Conservation (phyloP, 345 rosid species). For the Bruguiera sexangula region DNA sequence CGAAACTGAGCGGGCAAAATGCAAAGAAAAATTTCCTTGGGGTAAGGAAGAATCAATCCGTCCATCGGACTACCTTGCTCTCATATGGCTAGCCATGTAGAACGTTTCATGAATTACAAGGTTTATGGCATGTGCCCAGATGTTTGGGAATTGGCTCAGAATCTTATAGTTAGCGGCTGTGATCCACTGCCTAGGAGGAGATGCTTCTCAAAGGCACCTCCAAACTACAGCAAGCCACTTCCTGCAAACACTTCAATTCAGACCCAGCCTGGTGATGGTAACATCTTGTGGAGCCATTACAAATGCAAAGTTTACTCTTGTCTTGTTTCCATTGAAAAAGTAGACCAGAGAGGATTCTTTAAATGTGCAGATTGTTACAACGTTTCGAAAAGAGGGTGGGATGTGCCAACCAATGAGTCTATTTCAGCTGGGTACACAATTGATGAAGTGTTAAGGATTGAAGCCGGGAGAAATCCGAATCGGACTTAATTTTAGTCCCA, state of each 20-base stretch:
- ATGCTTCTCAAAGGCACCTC: conserved; percentile 47
- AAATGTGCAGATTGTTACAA: conserved; percentile 53
- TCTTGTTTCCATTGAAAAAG: conserved; percentile 36
- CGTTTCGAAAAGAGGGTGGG: conserved; percentile 47
- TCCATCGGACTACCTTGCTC: conserved; percentile 41
- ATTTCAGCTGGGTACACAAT: conserved; percentile 49
- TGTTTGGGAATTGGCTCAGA: conserved; percentile 45
- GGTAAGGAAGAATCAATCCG: conserved; percentile 40
- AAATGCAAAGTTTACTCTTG: conserved; percentile 54
- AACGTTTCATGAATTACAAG: conserved; percentile 48
- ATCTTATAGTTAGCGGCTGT: conserved; percentile 45
- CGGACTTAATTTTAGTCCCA: conserved; percentile 53
- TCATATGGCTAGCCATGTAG: conserved; percentile 27
- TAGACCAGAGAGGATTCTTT: conserved; percentile 42
- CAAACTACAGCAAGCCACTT: conserved; percentile 30
- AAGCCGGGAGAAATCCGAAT: conserved; percentile 48
- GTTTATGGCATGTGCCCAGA: conserved; percentile 41
- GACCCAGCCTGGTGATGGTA: conserved; percentile 38
- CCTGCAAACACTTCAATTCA: conserved; percentile 41
- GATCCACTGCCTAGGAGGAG: conserved; percentile 58
- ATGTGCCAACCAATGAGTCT: conserved; percentile 24
- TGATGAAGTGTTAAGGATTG: conserved; percentile 38
- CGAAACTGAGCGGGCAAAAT: conserved; percentile 35
- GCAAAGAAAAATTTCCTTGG: conserved; percentile 51
- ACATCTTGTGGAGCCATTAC: conserved; percentile 48